Evolutionary conservation across 2,329 filamentous ascomycete genomes (phyloP), one percentile per base, ranked within the genome.

Genomic region (Proliferodiscus dingleyae): DNA sequence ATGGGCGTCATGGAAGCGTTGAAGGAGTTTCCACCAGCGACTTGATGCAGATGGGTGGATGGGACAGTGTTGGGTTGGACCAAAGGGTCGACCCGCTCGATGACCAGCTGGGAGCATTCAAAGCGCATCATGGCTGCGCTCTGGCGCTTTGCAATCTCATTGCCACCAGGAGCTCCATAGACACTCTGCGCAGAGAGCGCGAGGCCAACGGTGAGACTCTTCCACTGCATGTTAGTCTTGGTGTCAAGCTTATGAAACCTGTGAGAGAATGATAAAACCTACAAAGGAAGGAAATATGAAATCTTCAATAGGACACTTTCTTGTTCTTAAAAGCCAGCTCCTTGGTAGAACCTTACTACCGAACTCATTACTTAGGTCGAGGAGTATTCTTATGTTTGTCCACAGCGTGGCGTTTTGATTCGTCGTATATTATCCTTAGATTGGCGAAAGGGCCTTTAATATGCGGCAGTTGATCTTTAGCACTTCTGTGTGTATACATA

Each of bases 111-210:
- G 6, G 45, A 42, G 26, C 45, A 47, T 26, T 42, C 38, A 18
- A 47, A 47, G 11, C 45, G 38, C 39, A 47, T 42, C 45, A 47
- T 46, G 7, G 44, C 44, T 16, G 44, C 37, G 33, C 21, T 30
- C 32, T 46, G 44, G 9, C 44, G 37, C 11, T 41, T 41, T 7
- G 29, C 32, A 16, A 46, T 29, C 19, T 46, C 44, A 23, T 41
- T 16, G 16, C 29, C 44, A 19, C 29, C 24, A 4, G 43, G 43
- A 18, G 37, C 34, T 11, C 36, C 43, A 34, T 39, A 33, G 18
- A 37, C 37, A 22, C 29, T 18, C 21, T 18, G 18, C 3, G 36
- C 43, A 7, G 28, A 39, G n/a, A 40, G 18, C 36, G 28, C 36
- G n/a, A 45, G 37, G 5, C 13, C 36, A 6, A 45, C 6, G 22